Conservation (phyloP, 495 filamentous ascomycete species). For the Acidomyces sp. region DNA sequence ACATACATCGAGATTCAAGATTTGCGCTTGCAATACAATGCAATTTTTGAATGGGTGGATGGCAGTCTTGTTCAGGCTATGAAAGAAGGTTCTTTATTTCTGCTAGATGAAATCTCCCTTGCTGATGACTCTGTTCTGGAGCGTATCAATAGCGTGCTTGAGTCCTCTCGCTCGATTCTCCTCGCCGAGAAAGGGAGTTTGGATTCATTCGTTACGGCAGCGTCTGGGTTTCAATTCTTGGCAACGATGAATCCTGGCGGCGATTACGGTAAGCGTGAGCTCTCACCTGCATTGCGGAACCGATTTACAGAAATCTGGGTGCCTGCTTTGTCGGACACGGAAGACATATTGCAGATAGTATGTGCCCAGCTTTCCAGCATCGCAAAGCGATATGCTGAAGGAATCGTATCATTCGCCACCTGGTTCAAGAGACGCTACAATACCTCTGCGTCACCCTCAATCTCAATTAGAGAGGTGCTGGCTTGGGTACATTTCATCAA, state of each 20-base stretch:
- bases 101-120: conserved; percentile 94
- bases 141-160: conserved; percentile 92
- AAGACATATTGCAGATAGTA: conserved; percentile 82
- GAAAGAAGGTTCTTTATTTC: conserved; percentile 76
- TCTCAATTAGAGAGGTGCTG: conserved; percentile 82
- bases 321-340: conserved; percentile 60
- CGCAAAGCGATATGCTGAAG: conserved; percentile 38
- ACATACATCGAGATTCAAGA: conserved; percentile 31
- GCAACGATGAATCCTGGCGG: conserved; percentile 99
- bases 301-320: conserved; percentile 99
- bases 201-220: conserved; percentile 62
- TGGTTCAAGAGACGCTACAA: conserved; percentile 81
- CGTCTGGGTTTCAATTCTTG: conserved; percentile 83
- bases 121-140: conserved; percentile 97
- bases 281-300: conserved; percentile 88
- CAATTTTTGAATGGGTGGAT: conserved; percentile 93
- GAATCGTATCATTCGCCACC: conserved; percentile 74
- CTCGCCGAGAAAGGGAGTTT: conserved; percentile 85
- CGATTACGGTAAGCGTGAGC: conserved; percentile 93
- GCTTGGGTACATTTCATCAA: conserved; percentile 94
- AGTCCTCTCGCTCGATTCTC: conserved; percentile 70
- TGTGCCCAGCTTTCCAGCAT: conserved; percentile 48
- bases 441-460: conserved; percentile 52
- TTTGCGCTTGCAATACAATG: conserved; percentile 34
- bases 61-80: conserved; percentile 91